A percentile compares a stretch with the other conserved stretches of the same genome.
Conservation (phyloP, 75 land plant species). For the Pinus tabuliformis region DNA sequence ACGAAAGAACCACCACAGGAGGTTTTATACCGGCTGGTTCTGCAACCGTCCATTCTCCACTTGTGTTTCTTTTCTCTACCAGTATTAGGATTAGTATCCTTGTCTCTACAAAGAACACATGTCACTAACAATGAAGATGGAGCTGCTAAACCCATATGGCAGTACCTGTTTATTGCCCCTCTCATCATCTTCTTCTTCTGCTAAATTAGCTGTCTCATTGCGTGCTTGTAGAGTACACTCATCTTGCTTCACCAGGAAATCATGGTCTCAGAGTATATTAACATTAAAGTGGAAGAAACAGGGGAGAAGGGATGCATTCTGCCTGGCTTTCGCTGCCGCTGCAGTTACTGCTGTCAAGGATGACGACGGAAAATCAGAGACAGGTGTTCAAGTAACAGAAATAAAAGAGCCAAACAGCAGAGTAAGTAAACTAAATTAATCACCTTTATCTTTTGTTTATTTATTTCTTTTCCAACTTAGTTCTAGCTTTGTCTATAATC, state of each 20-base stretch:
- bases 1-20: no score
- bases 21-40: no score
- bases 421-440: not conserved
- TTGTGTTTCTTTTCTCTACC: no score
- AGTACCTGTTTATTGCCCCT: not conserved
- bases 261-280: not conserved
- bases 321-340: not conserved
- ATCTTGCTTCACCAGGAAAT: not conserved
- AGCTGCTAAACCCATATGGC: not conserved
- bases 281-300: not conserved
- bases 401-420: slow-evolving; percentile 1
- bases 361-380: not conserved
- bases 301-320: not conserved
- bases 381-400: not conserved
- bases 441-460: not conserved
- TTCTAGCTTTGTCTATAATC: no score
- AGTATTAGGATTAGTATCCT: no score
- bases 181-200: not conserved
- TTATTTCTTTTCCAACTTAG: not conserved
- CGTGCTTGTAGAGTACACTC: no score
- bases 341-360: not conserved
- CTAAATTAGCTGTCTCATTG: no score
- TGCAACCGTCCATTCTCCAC: no score
- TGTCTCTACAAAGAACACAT: no score
- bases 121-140: not conserved